These are phyloP conservation scores for Echinochloa phyllopogon DNA, from an alignment of 176 grass and related monocot genomes.

Conservation along the genomic window DNA sequence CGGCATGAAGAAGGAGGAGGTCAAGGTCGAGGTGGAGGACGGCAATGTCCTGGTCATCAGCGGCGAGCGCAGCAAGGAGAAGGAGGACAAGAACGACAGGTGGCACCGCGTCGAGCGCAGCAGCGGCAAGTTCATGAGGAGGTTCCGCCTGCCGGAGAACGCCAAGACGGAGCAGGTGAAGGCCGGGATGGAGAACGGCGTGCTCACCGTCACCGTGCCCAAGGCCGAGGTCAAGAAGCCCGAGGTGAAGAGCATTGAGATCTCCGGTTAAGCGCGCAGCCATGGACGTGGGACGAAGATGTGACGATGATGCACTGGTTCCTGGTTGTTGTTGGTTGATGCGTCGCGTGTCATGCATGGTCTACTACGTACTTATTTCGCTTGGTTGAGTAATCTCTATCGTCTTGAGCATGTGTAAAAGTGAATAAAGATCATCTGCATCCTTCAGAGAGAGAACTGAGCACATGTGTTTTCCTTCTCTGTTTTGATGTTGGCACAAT, in stretches of 20 bases:
- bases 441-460: not conserved
- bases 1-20: slow-evolving; percentile 63
- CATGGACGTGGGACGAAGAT: not conserved
- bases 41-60: slow-evolving; percentile 53
- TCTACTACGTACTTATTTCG: not conserved
- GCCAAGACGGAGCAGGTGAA: slow-evolving; percentile 51
- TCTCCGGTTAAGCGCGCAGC: slow-evolving; percentile 53
- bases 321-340: not conserved
- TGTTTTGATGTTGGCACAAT: too few relatives aligned
- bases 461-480: too few relatives aligned
- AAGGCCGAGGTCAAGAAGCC: slow-evolving; percentile 54
- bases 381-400: not conserved
- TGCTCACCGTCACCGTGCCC: slow-evolving; percentile 65
- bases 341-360: not conserved
- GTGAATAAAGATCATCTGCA: not conserved
- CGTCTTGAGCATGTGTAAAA: not conserved
- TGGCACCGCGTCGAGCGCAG: slow-evolving; percentile 62
- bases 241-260: slow-evolving; percentile 50
- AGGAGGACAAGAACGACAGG: slow-evolving; percentile 55
- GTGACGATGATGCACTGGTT: not conserved
- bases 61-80: slow-evolving; percentile 51
- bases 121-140: slow-evolving; percentile 50
- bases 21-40: slow-evolving; percentile 64
- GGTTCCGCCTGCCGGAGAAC: slow-evolving; percentile 52
- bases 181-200: slow-evolving; percentile 57